Conservation (phyloP, 1,284 basidiomycete genomes). For the Fistulinella cinereoalba region DNA sequence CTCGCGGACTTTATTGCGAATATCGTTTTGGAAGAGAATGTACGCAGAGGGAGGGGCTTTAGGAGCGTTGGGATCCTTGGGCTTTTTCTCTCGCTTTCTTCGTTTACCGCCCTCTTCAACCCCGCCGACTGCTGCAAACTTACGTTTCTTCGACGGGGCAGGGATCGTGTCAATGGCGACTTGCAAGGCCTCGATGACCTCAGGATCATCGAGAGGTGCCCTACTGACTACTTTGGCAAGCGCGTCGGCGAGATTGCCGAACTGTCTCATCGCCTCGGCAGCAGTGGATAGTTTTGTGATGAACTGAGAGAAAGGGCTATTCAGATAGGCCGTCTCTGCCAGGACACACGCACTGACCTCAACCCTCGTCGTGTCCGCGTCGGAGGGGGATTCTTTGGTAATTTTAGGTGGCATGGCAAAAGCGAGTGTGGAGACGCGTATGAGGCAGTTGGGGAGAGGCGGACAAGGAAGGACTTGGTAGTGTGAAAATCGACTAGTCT, state of each 20-base stretch:
- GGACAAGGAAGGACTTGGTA: constrained; percentile 34
- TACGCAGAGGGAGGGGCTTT: constrained; percentile 94
- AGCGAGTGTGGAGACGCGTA: constrained; percentile 28
- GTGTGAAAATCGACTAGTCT: constrained; percentile 38
- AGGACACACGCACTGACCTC: constrained; percentile 28
- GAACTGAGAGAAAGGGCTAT: constrained; percentile 40
- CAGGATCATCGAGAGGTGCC: constrained; percentile 33
- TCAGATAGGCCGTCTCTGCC: constrained; percentile 21
- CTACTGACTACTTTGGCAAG: constrained; percentile 46
- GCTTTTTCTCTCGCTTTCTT: constrained; percentile 50
- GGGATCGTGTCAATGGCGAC: constrained; percentile 32
- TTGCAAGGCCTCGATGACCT: constrained; percentile 30
- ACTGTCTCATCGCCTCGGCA: constrained; percentile 57
- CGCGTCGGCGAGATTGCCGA: constrained; percentile 54
- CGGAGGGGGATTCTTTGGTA: constrained; percentile 26
- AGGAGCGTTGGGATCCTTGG: constrained; percentile 90
- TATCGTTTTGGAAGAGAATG: constrained; percentile 93
- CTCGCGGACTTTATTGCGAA: constrained; percentile 71
- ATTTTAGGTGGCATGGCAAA: constrained; percentile 28
- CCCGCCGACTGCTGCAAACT: constrained; percentile 43
- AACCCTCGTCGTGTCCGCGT: constrained; percentile 27
- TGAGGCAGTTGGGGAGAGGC: constrained; percentile 19
- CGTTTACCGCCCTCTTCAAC: constrained; percentile 44
- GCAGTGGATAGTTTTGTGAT: constrained; percentile 50
- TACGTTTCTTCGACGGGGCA: constrained; percentile 49